Evolutionary conservation across 202 grass and related monocot genomes (phyloP).

Genomic region (Dendrocalamus latiflorus): DNA sequence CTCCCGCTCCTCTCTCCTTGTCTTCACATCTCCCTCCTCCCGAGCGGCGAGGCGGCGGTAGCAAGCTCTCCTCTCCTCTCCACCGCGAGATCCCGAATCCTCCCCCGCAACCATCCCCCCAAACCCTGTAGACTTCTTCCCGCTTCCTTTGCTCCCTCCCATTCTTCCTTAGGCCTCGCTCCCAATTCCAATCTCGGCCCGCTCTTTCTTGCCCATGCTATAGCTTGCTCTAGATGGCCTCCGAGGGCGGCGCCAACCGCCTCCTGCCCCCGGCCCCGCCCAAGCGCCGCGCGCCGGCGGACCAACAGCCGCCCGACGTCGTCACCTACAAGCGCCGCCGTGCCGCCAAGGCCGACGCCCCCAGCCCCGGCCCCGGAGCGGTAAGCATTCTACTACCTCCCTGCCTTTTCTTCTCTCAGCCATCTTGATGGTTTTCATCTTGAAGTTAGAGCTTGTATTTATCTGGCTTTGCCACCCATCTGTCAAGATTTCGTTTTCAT

Average conservation of each 20-base stretch:
- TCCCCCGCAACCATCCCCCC: neutral
- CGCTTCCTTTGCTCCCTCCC: neutral
- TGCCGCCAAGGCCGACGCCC: neutral
- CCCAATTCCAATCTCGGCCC: neutral
- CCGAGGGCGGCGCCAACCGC: conserved; percentile 3
- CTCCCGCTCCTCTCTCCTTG: too few species aligned
- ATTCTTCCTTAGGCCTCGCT: neutral
- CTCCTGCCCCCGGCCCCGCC: neutral
- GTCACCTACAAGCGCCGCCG: conserved; percentile 56
- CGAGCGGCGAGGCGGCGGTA: too few species aligned
- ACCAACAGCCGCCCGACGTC: neutral
- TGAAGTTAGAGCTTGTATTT: neutral
- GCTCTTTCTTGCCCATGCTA: neutral
- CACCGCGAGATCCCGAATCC: conserved; percentile 16
- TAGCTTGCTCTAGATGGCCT: conserved; percentile 17
- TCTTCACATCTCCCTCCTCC: too few species aligned
- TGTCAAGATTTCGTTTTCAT: neutral
- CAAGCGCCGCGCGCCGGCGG: conserved; percentile 20
- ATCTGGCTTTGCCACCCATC: too few species aligned
- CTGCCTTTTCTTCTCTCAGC: neutral
- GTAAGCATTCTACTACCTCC: conserved; percentile 2
- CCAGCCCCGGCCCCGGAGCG: neutral
- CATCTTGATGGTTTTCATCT: neutral
- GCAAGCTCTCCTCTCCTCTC: too few species aligned
- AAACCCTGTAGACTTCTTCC: neutral